A percentile compares a stretch with the other conserved stretches of the same genome.
These are phyloP conservation scores for Thermothielavioides terrestris DNA, from an alignment of 495 filamentous ascomycete genomes.

Conservation along the genomic window DNA sequence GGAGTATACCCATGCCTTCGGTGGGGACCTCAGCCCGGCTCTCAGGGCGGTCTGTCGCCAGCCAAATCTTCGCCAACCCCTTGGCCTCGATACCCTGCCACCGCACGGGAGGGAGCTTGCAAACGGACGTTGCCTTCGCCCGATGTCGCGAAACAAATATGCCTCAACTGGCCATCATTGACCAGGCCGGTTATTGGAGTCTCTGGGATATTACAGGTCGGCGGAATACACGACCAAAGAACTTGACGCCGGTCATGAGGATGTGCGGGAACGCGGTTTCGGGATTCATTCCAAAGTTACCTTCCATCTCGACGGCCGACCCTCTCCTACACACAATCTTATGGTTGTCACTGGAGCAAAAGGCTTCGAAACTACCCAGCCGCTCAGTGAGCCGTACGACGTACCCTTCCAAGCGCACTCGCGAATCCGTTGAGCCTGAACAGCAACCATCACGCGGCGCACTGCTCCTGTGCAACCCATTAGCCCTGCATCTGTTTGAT, in stretches of 20 bases:
- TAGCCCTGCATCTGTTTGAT: conserved; percentile 16
- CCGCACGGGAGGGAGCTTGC: conserved; percentile 48
- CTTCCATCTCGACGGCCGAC: background rate
- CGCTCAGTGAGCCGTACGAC: background rate
- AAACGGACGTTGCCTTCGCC: conserved; percentile 71
- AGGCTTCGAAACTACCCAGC: background rate
- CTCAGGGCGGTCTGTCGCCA: background rate
- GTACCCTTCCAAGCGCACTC: background rate
- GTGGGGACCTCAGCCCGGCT: background rate
- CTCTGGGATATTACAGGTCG: conserved; percentile 54
- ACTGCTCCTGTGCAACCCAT: conserved; percentile 17
- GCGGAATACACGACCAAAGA: conserved; percentile 29
- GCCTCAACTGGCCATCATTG: conserved; percentile 61
- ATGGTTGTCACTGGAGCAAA: conserved; percentile 9
- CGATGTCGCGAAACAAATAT: conserved; percentile 48
- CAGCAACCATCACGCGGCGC: background rate
- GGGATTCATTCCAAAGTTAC: conserved; percentile 14
- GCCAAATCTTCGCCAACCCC: conserved; percentile 52
- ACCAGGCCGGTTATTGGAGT: conserved; percentile 64
- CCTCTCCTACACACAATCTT: conserved; percentile 13
- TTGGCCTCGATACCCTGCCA: conserved; percentile 46
- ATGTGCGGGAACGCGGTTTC: conserved; percentile 19
- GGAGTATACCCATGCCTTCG: conserved; percentile 11
- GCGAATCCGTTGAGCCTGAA: background rate
- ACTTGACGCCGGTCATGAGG: conserved; percentile 16